Evolutionary conservation across 192 early-diverging fungal species (phyloP).

Genomic region (Coemansia sp.): DNA sequence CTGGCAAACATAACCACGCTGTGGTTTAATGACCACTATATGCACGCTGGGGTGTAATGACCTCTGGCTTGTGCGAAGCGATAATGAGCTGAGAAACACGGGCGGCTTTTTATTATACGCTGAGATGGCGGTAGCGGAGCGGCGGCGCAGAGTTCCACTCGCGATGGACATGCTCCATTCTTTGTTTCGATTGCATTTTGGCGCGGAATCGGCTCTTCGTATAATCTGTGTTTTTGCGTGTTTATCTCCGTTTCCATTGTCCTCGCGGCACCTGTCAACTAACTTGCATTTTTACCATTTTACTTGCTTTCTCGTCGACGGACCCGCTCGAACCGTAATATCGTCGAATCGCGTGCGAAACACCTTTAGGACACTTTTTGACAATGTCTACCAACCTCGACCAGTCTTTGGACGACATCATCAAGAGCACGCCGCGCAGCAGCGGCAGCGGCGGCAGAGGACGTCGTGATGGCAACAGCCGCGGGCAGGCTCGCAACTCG

Average conservation of each 20-base stretch:
- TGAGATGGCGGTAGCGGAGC: background rate
- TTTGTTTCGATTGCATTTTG: constrained; percentile 1
- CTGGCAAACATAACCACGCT: too few species aligned
- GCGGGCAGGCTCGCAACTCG: constrained; percentile 38
- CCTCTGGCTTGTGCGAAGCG: too few species aligned
- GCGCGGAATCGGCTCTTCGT: background rate
- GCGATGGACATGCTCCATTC: background rate
- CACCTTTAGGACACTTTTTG: background rate
- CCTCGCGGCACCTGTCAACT: background rate
- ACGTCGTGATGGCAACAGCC: constrained; percentile 19
- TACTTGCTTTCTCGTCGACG: background rate
- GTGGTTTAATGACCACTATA: too few species aligned
- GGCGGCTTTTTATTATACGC: background rate
- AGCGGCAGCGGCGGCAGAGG: constrained; percentile 3
- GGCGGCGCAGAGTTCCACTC: too few species aligned
- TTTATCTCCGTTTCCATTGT: constrained; percentile 7
- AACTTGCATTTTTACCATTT: constrained; percentile 5
- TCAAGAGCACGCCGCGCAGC: constrained; percentile 29
- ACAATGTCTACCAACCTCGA: constrained; percentile 49
- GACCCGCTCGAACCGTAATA: background rate
- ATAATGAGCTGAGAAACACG: background rate
- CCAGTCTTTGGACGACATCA: constrained; percentile 53
- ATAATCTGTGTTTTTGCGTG: background rate
- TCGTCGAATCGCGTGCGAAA: background rate
- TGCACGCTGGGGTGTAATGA: too few species aligned